Conservation (phyloP, 1,284 basidiomycete genomes). For the Golubevia pallescens region DNA sequence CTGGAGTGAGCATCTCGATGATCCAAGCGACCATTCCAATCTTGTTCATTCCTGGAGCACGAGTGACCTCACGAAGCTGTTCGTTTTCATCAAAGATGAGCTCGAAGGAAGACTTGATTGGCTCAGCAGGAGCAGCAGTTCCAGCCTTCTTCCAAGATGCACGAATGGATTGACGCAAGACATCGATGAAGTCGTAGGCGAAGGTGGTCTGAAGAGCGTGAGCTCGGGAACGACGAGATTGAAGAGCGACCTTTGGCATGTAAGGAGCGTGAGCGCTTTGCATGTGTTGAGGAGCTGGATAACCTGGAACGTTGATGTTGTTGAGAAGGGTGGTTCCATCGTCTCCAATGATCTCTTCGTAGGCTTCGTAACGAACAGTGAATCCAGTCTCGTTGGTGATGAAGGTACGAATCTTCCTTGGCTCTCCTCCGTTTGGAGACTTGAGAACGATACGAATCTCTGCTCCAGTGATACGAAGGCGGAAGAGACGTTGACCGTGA, state of each 20-base stretch:
- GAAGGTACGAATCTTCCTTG: constrained; percentile 92
- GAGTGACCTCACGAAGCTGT: constrained; percentile 84
- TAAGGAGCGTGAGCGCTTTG: constrained; percentile 69
- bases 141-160: constrained; percentile 85
- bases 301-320: constrained; percentile 42
- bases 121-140: constrained; percentile 76
- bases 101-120: constrained; percentile 80
- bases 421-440: constrained; percentile 82
- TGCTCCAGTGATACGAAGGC: constrained; percentile 94
- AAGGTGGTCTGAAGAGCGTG: constrained; percentile 98
- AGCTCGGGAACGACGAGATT: constrained; percentile 99
- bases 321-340: constrained; percentile 89
- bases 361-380: constrained; percentile 98
- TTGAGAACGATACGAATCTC: constrained; percentile 96
- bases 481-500: constrained; percentile 96
- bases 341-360: constrained; percentile 96
- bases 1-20: constrained; percentile 89
- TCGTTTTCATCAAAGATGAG: constrained; percentile 93
- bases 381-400: constrained; percentile 99
- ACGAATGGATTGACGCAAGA: constrained; percentile 94
- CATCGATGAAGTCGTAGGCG: constrained; percentile 95
- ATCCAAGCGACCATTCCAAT: constrained; percentile 99
- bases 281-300: constrained; percentile 23
- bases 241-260: constrained; percentile 96
- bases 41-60: constrained; percentile 89